phyloP scores from a whole-genome alignment of 2,329 filamentous ascomycete species.

The Thielaviopsis musarum region DNA sequence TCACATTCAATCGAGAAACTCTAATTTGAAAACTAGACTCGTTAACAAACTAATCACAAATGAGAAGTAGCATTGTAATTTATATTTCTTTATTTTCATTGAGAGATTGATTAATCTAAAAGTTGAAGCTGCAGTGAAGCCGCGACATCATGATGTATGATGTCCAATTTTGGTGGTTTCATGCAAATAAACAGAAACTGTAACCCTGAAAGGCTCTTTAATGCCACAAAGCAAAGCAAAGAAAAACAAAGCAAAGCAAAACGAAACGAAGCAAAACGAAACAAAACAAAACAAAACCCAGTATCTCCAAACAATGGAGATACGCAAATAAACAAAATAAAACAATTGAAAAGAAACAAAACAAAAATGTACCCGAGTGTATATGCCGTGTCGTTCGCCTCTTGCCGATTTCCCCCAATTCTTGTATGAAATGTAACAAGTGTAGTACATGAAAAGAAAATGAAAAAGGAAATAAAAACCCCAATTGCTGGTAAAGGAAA shows the following conservation, averaged over 20 bases:
- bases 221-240: neutral
- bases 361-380: neutral
- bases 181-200: neutral
- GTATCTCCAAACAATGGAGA: neutral
- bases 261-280: neutral
- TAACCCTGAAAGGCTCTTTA: neutral
- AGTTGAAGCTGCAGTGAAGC: neutral
- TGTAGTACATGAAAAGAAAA: neutral
- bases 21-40: neutral
- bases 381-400: neutral
- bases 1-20: neutral
- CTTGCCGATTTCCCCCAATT: neutral
- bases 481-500: neutral
- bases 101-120: slow-evolving; percentile 2
- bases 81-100: neutral
- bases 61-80: neutral
- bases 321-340: neutral
- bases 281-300: neutral
- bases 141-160: neutral
- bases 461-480: neutral
- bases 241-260: neutral
- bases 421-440: neutral
- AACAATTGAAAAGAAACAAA: too few species aligned
- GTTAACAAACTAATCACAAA: neutral
- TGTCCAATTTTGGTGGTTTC: neutral